Conservation (phyloP, 345 rosid genomes). For the Eucalyptus tenuipes region DNA sequence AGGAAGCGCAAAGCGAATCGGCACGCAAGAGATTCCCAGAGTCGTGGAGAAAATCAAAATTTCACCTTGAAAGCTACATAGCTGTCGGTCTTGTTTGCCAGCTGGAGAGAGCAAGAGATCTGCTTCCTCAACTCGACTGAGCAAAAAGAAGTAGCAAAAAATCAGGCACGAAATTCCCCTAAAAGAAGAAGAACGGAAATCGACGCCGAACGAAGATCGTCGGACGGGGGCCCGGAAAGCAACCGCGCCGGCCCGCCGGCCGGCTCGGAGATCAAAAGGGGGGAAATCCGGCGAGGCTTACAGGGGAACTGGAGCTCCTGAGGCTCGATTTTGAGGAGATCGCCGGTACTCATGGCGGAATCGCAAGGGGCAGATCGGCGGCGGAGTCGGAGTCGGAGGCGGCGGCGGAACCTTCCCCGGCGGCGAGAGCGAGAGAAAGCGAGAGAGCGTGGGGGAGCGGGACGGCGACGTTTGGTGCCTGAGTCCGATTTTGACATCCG, state of each 20-base stretch:
- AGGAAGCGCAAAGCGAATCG: neutral
- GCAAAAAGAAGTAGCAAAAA: slow-evolving; percentile 2
- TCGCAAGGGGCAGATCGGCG: neutral
- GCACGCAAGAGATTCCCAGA: neutral
- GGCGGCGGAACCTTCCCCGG: neutral
- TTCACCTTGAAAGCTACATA: slow-evolving; percentile 83
- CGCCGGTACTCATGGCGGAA: slow-evolving; percentile 15
- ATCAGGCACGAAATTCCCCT: neutral
- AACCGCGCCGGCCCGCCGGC: neutral
- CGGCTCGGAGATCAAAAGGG: neutral
- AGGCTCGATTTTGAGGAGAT: slow-evolving; percentile 68
- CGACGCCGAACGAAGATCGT: neutral
- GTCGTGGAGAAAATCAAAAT: neutral
- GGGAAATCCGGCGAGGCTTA: slow-evolving; percentile 7
- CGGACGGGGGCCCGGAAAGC: neutral
- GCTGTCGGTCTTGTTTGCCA: slow-evolving; percentile 56
- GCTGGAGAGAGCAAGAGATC: slow-evolving; percentile 73
- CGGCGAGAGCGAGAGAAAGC: neutral
- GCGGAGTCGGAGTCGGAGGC: neutral
- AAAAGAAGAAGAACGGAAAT: neutral
- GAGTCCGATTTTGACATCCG: neutral
- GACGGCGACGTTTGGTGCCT: neutral
- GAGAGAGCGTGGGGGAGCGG: neutral
- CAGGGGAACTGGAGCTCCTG: slow-evolving; percentile 78
- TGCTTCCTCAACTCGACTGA: slow-evolving; percentile 85